A percentile compares a stretch with the other conserved stretches of the same genome.
Evolutionary conservation across 1,284 basidiomycete species (phyloP).

Genomic region (Sphagnurus paluster): DNA sequence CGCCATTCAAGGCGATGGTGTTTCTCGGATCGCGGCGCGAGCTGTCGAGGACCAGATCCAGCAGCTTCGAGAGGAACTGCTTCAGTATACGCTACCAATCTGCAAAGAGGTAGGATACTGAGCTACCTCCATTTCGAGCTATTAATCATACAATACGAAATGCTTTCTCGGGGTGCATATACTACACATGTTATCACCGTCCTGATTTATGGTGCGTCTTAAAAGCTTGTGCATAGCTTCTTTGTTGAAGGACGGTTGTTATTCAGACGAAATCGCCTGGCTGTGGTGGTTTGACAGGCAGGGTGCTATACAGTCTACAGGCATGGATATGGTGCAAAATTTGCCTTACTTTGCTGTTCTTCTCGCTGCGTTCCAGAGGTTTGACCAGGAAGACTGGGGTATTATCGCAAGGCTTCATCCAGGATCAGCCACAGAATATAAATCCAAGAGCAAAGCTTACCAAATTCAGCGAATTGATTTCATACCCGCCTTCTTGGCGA

Average conservation of each 20-base stretch:
- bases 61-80: slow-evolving; percentile 16
- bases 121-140: slow-evolving; percentile 27
- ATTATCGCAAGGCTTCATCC: slow-evolving; percentile 7
- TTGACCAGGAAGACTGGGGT: slow-evolving; percentile 26
- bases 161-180: slow-evolving; percentile 17
- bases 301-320: slow-evolving; percentile 24
- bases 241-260: neutral
- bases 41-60: slow-evolving; percentile 20
- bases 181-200: slow-evolving; percentile 23
- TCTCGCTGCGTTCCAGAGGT: slow-evolving; percentile 28
- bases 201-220: slow-evolving; percentile 20
- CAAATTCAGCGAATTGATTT: too few relatives aligned
- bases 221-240: neutral
- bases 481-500: too few relatives aligned
- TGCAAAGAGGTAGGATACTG: slow-evolving; percentile 25
- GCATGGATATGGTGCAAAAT: slow-evolving; percentile 26
- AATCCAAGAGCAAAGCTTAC: too few relatives aligned
- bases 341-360: slow-evolving; percentile 30
- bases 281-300: slow-evolving; percentile 29
- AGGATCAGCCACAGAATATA: too few relatives aligned
- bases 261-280: slow-evolving; percentile 19
- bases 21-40: slow-evolving; percentile 18
- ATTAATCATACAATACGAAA: slow-evolving; percentile 35
- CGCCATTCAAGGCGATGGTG: slow-evolving; percentile 22
- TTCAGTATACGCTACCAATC: slow-evolving; percentile 21